phyloP scores from a whole-genome alignment of 2,329 filamentous ascomycete species.

The Polytolypa hystricis region DNA sequence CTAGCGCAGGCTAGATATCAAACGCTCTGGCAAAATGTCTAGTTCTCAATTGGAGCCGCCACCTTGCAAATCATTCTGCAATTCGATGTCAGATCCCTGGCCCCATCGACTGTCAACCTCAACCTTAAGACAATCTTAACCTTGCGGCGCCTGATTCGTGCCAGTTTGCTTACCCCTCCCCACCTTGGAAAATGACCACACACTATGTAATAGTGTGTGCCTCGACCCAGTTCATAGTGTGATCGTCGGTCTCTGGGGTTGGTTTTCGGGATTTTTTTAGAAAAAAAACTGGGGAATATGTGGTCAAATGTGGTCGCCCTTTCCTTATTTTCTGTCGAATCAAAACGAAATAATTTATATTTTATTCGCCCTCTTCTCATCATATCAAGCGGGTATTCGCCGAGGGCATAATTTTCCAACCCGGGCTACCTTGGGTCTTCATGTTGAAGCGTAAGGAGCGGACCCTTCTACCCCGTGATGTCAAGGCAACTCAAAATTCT shows the following conservation, averaged over 20 bases:
- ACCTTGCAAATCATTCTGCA: constrained; percentile 11
- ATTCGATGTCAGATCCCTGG: constrained; percentile 14
- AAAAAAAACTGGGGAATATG: neutral
- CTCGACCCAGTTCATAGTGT: constrained; percentile 3
- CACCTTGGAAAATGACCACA: constrained; percentile 11
- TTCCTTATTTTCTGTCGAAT: constrained; percentile 5
- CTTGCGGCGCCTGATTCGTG: constrained; percentile 8
- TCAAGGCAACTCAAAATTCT: too few relatives aligned
- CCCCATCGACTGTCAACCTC: constrained; percentile 19
- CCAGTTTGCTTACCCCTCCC: constrained; percentile 9
- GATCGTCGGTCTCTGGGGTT: constrained; percentile 6
- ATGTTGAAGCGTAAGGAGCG: too few relatives aligned
- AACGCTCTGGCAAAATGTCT: constrained; percentile 3
- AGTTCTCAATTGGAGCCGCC: constrained; percentile 5
- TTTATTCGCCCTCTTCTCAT: too few relatives aligned
- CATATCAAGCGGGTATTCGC: too few relatives aligned
- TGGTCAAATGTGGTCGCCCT: constrained; percentile 4
- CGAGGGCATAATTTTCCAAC: too few relatives aligned
- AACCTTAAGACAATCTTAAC: constrained; percentile 14
- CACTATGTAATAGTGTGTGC: constrained; percentile 12
- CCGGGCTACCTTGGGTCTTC: too few relatives aligned
- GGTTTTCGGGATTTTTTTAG: constrained; percentile 3
- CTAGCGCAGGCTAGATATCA: constrained; percentile 11
- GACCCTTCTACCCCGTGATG: too few relatives aligned
- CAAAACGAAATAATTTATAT: constrained; percentile 2